Evolutionary conservation across 192 early-diverging fungal species (phyloP).

Genomic region (Backusella liffmaniae): DNA sequence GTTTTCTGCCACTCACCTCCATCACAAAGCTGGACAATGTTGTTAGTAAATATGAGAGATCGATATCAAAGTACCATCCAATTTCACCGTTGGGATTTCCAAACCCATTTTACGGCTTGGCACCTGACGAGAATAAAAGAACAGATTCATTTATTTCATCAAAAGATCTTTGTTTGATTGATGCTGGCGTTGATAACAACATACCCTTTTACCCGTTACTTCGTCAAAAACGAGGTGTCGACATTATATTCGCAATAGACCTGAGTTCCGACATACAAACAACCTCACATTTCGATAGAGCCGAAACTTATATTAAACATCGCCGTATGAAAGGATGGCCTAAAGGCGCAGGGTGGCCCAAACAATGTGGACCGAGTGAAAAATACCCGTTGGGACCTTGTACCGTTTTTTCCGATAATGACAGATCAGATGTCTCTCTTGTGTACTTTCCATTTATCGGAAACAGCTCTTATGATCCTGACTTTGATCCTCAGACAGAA

Average conservation of each 20-base stretch:
- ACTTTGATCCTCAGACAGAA: conserved; percentile 64
- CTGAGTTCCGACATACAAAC: conserved; percentile 68
- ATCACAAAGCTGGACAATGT: conserved; percentile 37
- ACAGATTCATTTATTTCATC: conserved; percentile 30
- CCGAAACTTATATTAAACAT: conserved; percentile 59
- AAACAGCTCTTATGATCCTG: conserved; percentile 46
- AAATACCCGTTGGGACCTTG: conserved; percentile 14
- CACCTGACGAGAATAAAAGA: conserved; percentile 15
- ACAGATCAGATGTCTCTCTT: conserved; percentile 31
- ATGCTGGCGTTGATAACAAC: conserved; percentile 83
- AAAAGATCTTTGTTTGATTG: conserved; percentile 58
- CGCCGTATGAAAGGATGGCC: conserved; percentile 59
- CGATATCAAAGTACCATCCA: conserved; percentile 53
- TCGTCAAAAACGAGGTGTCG: conserved; percentile 63
- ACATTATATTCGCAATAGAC: conserved; percentile 74
- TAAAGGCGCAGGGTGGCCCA: conserved; percentile 33
- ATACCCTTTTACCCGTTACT: conserved; percentile 73
- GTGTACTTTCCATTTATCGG: conserved; percentile 67
- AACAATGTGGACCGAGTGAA: neutral
- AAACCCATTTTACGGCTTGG: conserved; percentile 61
- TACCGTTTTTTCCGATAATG: conserved; percentile 4
- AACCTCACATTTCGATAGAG: conserved; percentile 64
- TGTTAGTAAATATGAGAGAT: conserved; percentile 49
- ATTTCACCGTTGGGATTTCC: conserved; percentile 66
- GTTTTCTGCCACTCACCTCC: conserved; percentile 36